These are phyloP conservation scores for Teunomyces aglyptinius DNA, from an alignment of 805 yeast genomes.

Conservation along the genomic window DNA sequence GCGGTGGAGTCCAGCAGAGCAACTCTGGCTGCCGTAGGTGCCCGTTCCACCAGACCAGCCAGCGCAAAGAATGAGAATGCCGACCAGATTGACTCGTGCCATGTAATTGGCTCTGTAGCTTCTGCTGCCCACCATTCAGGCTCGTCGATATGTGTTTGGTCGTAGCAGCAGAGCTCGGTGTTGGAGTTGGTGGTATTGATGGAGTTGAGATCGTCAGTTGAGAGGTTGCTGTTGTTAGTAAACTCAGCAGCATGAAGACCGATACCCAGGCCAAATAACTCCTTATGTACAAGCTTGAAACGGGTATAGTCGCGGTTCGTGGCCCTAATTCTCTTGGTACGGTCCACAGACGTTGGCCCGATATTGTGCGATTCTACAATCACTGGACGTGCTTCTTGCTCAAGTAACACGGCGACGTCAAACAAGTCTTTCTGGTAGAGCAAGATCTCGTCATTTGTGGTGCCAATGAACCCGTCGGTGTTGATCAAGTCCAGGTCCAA, in stretches of 20 bases:
- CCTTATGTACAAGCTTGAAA: conserved; percentile 32
- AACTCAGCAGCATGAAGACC: conserved; percentile 2
- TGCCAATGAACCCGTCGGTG: conserved; percentile 49
- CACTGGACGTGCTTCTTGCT: conserved; percentile 11
- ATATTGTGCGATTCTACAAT: conserved; percentile 9
- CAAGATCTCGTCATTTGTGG: conserved; percentile 66
- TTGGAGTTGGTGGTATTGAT: conserved; percentile 28
- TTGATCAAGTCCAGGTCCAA: conserved; percentile 20
- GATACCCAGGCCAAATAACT: conserved; percentile 5
- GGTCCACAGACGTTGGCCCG: conserved; percentile 9
- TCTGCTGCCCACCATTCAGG: conserved; percentile 44
- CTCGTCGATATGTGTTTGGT: conserved; percentile 14
- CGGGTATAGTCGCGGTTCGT: conserved; percentile 38
- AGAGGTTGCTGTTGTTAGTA: conserved; percentile 13
- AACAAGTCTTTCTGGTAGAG: conserved; percentile 51
- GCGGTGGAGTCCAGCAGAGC: neutral
- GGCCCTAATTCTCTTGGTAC: conserved; percentile 19
- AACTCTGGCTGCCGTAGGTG: neutral
- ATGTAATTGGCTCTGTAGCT: conserved; percentile 49
- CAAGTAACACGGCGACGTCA: conserved; percentile 41
- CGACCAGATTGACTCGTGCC: conserved; percentile 61
- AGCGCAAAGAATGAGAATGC: conserved; percentile 87
- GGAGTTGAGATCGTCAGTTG: conserved; percentile 29
- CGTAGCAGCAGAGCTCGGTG: conserved; percentile 5
- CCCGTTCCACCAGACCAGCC: conserved; percentile 55